Evolutionary conservation across 148 eudicot genomes (phyloP).

Genomic region (Rhododendron ferrugineum): DNA sequence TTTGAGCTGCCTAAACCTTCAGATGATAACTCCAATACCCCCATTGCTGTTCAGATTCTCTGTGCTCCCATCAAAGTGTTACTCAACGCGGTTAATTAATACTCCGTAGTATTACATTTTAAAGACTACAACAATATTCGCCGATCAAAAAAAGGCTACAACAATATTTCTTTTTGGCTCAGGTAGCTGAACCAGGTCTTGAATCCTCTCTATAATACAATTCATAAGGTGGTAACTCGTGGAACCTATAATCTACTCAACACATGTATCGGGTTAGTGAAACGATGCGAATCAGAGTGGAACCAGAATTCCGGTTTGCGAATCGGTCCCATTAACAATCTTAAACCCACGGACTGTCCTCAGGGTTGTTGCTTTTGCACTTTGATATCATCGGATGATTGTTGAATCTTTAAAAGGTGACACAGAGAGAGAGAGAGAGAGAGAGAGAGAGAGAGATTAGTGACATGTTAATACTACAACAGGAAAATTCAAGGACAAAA

Average conservation of each 20-base stretch:
- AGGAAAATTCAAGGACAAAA: background rate
- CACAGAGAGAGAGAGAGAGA: background rate
- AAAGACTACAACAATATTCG: background rate
- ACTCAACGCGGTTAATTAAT: too few species aligned
- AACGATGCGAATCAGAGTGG: background rate
- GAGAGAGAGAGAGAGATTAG: background rate
- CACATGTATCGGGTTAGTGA: background rate
- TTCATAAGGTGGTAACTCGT: background rate
- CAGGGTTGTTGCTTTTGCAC: background rate
- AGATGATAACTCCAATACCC: too few species aligned
- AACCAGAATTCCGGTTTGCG: background rate
- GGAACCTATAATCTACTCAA: background rate
- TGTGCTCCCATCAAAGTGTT: too few species aligned
- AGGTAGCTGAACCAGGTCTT: background rate
- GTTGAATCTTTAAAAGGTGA: too few species aligned
- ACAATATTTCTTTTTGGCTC: background rate
- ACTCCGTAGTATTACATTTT: too few species aligned
- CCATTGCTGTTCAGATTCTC: too few species aligned
- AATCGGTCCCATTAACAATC: background rate
- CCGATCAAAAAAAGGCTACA: background rate
- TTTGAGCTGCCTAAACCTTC: too few species aligned
- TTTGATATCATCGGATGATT: background rate
- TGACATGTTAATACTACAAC: background rate
- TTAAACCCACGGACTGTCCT: background rate
- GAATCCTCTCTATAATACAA: background rate